Base-by-base conservation (phyloP, 192 early-diverging fungal species). In the Pilaira anomala region DNA sequence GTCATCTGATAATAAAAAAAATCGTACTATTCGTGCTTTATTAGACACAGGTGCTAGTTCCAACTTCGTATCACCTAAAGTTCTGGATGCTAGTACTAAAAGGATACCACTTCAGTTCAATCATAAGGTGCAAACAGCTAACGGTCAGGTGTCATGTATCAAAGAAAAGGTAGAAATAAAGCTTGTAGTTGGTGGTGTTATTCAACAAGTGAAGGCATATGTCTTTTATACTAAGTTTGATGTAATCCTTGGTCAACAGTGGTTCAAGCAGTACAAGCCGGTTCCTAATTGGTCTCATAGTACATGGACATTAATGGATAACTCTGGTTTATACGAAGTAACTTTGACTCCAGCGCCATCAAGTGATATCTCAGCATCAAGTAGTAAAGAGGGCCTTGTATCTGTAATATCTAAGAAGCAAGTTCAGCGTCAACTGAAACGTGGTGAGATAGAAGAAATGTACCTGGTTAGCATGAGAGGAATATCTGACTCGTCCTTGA, bases 1-100 rank as follows among this genome's bases (percentile, higher is more conserved):
- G 25, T 16, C 3, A 12, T 28, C 6, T 22, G 7, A 28, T 53
- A 24, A 12, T 26, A 12, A 53, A 53, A 4, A 24, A 16, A 12
- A n/a, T n/a, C 51, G 25, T 21, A 9, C 9, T 21, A 8, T 53
- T 24, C 25, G 5, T 4, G 51, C 22, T 9, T 16, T 53, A 24
- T 30, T 54, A 3, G 28, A 54, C 28, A 54, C 26, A 30, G 28
- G 52, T 54, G 52, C 52, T 9, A 54, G 52, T 54, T 22, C 52
- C 14, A 54, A 54, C 28, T 54, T 7, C 30, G 29, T 54, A 9
- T 33, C 6, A 6, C 52, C 52, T 7, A 22, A 33, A 3, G 14
- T 54, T 16, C 52, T 54, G 2, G 16, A 16, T 6, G 30, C 7
- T 18, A 33, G 26, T 14, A 30, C 4, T 16, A n/a, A n/a, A n/a